Evolutionary conservation across 352 stramenopile genomes (phyloP).

Genomic region (Peronospora destructor): DNA sequence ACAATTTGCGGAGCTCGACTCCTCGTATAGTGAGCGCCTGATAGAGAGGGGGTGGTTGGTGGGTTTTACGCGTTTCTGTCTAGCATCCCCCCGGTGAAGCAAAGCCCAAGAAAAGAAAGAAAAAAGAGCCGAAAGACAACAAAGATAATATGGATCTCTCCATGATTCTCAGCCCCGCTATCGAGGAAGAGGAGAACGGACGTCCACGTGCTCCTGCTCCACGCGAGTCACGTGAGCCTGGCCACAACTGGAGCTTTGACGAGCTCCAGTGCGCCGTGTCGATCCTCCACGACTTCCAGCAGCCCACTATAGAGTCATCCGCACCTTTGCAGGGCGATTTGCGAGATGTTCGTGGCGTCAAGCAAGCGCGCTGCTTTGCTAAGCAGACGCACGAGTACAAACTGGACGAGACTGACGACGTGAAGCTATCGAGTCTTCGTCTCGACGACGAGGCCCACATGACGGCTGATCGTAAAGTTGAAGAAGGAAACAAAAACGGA

Average conservation of each 20-base stretch:
- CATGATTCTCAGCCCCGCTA: slow-evolving; percentile 41
- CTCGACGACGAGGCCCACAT: slow-evolving; percentile 7
- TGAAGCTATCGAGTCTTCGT: slow-evolving; percentile 2
- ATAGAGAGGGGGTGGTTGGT: slow-evolving; percentile 21
- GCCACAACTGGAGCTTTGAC: slow-evolving; percentile 36
- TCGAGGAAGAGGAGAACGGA: slow-evolving; percentile 24
- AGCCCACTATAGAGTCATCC: slow-evolving; percentile 11
- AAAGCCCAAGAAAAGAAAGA: slow-evolving; percentile 7
- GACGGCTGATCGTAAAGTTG: background rate
- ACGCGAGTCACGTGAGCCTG: background rate
- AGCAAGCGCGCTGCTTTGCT: slow-evolving; percentile 4
- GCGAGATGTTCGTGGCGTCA: slow-evolving; percentile 5
- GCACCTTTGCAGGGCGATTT: background rate
- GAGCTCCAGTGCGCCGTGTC: slow-evolving; percentile 55
- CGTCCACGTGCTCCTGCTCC: slow-evolving; percentile 3
- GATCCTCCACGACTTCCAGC: slow-evolving; percentile 61
- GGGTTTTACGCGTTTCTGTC: slow-evolving; percentile 37
- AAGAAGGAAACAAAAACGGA: slow-evolving; percentile 7
- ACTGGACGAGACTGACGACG: background rate
- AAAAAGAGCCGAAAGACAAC: background rate
- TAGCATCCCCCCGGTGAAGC: slow-evolving; percentile 12
- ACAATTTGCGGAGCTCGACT: background rate
- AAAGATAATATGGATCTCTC: slow-evolving; percentile 37
- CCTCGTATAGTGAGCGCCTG: slow-evolving; percentile 6
- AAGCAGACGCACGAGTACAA: slow-evolving; percentile 10